Conservation (phyloP, 352 stramenopile genomes). For the Peronospora belbahrii region DNA sequence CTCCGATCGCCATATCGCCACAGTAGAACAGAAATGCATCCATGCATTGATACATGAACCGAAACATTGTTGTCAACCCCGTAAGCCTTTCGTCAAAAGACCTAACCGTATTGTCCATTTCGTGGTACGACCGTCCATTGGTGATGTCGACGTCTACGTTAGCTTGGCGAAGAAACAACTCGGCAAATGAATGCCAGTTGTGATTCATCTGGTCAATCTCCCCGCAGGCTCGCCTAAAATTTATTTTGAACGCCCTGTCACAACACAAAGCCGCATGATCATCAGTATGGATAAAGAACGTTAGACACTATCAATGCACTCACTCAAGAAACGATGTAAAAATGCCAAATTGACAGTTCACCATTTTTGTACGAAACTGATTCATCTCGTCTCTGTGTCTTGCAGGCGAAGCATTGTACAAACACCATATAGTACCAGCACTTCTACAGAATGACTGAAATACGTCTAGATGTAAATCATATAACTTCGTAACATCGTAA, state of each 20-base stretch:
- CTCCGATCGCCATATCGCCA: conserved; percentile 66
- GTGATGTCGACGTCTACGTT: conserved; percentile 12
- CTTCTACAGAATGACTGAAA: conserved; percentile 59
- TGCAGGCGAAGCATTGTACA: conserved; percentile 8
- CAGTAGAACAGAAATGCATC: conserved; percentile 71
- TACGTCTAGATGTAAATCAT: conserved; percentile 55
- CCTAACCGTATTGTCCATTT: conserved; percentile 43
- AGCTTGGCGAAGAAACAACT: conserved; percentile 38
- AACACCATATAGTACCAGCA: conserved; percentile 34
- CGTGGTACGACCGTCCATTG: conserved; percentile 26
- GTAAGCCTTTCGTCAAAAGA: conserved; percentile 21
- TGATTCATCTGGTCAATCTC: conserved; percentile 44
- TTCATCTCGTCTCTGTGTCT: conserved; percentile 21
- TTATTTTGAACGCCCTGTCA: conserved; percentile 60
- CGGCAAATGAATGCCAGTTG: conserved; percentile 47
- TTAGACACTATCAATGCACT: conserved; percentile 9
- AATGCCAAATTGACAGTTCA: conserved; percentile 49
- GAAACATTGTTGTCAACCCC: conserved; percentile 46
- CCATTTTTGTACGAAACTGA: conserved; percentile 44
- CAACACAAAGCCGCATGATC: conserved; percentile 3
- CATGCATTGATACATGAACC: conserved; percentile 79
- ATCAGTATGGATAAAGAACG: neutral
- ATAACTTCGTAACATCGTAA: conserved; percentile 27
- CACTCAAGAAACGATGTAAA: conserved; percentile 66
- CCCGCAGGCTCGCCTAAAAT: conserved; percentile 42